Evolutionary conservation across 345 rosid species (phyloP).

Genomic region (Microcos paniculata): DNA sequence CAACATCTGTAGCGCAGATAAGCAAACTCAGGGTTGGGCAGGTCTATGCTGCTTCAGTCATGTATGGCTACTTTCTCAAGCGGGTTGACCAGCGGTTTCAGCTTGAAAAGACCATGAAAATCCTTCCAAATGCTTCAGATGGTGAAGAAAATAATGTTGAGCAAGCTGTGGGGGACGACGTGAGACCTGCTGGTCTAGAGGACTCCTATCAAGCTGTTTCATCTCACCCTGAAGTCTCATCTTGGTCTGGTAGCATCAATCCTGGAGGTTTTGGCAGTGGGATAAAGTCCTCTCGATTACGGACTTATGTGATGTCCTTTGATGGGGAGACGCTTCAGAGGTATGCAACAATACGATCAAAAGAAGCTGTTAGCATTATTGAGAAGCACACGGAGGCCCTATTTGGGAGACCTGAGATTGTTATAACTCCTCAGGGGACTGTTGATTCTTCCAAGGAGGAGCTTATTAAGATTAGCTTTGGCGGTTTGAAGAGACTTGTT

Average conservation of each 20-base stretch:
- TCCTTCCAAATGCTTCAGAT: conserved; percentile 53
- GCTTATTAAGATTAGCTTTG: conserved; percentile 76
- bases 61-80: conserved; percentile 96
- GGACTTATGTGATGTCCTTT: conserved; percentile 85
- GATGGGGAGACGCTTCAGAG: conserved; percentile 92
- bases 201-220: conserved; percentile 36
- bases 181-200: conserved; percentile 25
- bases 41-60: conserved; percentile 98
- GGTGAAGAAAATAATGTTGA: conserved; percentile 32
- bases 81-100: conserved; percentile 93
- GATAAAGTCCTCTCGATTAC: conserved; percentile 61
- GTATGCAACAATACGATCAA: conserved; percentile 90
- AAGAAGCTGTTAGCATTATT: conserved; percentile 82
- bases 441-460: conserved; percentile 78
- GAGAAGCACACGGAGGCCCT: conserved; percentile 98
- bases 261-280: conserved; percentile 61
- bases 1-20: conserved; percentile 59
- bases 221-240: conserved; percentile 64
- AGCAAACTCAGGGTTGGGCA: conserved; percentile 94
- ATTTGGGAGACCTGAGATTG: conserved; percentile 86
- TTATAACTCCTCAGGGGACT: conserved; percentile 61
- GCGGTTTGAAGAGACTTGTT: conserved; percentile 85
- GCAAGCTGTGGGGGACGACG: conserved; percentile 33
- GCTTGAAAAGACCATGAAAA: conserved; percentile 94
- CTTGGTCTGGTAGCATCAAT: conserved; percentile 52